Conservation (phyloP, 441 rosid genomes). For the Rhodomyrtus psidioides region DNA sequence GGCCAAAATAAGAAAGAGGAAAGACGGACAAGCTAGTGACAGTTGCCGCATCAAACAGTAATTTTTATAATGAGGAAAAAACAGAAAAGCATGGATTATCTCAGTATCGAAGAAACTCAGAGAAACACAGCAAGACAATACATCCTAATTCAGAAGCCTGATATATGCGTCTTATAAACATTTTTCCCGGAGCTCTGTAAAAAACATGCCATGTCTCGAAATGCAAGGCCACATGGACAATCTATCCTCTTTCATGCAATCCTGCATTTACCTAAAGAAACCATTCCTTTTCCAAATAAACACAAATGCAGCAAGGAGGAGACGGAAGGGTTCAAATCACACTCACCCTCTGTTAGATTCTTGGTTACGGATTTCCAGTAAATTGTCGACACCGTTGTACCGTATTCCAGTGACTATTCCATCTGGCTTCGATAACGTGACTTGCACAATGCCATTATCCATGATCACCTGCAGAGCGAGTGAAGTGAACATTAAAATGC, state of each 20-base stretch:
- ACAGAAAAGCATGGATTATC: neutral
- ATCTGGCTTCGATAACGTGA: conserved; percentile 60
- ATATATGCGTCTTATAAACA: neutral
- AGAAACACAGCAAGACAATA: neutral
- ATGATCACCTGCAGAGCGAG: conserved; percentile 42
- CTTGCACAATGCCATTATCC: conserved; percentile 62
- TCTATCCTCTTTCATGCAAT: neutral
- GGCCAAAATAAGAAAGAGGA: neutral
- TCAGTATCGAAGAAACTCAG: neutral
- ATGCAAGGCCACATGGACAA: neutral
- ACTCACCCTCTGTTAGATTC: conserved; percentile 67
- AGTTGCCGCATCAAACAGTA: neutral
- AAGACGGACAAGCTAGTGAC: neutral
- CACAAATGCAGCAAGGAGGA: neutral
- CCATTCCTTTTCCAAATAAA: neutral
- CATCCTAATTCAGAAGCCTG: neutral
- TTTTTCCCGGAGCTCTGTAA: neutral
- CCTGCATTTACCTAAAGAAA: neutral
- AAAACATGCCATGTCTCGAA: neutral
- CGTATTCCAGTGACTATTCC: conserved; percentile 56
- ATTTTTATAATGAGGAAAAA: neutral
- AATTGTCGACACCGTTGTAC: conserved; percentile 47
- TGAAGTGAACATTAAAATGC: neutral
- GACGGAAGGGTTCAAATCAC: neutral
- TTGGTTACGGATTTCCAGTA: conserved; percentile 59